Evolutionary conservation across 1,139 yeast genomes (phyloP).

Genomic region (Taphrina wiesneri): DNA sequence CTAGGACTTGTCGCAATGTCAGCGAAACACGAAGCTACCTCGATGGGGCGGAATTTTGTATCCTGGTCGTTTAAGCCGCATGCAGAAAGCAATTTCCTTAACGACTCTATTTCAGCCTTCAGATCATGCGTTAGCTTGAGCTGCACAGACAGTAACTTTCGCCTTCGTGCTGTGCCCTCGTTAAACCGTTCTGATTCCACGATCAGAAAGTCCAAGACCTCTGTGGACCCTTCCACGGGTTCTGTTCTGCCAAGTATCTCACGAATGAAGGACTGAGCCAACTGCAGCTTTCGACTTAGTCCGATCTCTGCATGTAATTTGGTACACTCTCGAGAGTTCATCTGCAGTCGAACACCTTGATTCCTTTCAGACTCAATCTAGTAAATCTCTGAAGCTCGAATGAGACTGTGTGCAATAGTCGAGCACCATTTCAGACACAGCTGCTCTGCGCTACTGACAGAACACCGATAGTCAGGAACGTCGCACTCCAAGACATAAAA

Average conservation of each 20-base stretch:
- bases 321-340: too few relatives aligned
- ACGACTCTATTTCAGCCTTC: background rate
- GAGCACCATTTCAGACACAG: too few relatives aligned
- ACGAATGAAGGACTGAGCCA: background rate
- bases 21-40: background rate
- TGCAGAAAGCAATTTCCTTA: background rate
- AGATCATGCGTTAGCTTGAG: background rate
- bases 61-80: background rate
- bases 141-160: background rate
- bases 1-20: background rate
- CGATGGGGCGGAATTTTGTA: background rate
- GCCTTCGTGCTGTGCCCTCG: background rate
- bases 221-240: background rate
- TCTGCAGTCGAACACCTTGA: too few relatives aligned
- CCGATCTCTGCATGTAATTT: background rate
- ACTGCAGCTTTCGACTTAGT: background rate
- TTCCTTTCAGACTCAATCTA: too few relatives aligned
- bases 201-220: background rate
- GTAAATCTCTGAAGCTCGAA: too few relatives aligned
- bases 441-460: too few relatives aligned
- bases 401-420: too few relatives aligned
- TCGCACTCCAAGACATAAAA: too few relatives aligned
- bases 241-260: constrained; percentile 1
- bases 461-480: too few relatives aligned
- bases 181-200: background rate